Evolutionary conservation across 1,139 yeast species (phyloP), one percentile per base, ranked within the genome.

Genomic region (Taphrina flavorubra): DNA sequence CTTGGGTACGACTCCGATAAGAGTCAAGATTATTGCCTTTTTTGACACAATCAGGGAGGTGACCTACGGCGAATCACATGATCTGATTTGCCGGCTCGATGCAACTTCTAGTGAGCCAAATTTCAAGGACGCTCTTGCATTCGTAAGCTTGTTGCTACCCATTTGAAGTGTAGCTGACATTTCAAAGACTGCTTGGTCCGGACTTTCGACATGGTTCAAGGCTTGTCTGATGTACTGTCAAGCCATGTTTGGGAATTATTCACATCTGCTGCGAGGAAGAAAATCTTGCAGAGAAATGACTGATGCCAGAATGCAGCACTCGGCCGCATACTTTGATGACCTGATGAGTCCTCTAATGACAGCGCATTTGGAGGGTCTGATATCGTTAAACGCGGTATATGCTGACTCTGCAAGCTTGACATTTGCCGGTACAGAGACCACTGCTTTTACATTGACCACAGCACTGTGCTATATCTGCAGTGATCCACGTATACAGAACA

Each of bases 351-450:
- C 53, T 20, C 36, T 49, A 5, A 49, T 49, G n/a, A 20, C 6
- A 11, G 53, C 53, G 11, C 20, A 49, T 18, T 8, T 3, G n/a
- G 2, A 49, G n/a, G 53, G 36, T 34, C 14, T 10, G 36, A 49
- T 49, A 11, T 11, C 14, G 34, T 11, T 49, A n/a, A 2, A 18
- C 6, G 53, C 31, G 13, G 53, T 49, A 6, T 20, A 20, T 49
- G 31, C 53, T 10, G 53, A 49, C 20, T 31, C 53, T 1, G 53
- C 53, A 11, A 20, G 31, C n/a, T 20, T 49, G n/a, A 49, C 53
- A 8, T 49, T 49, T 25, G 53, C 53, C 13, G 53, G 53, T 20
- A 2, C 36, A 2, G 53, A 49, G 10, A 49, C 53, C 13, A 49
- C 36, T n/a, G 36, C 53, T 20, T 49, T 49, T 34, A 49, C 53